phyloP scores from a whole-genome alignment of 1,284 basidiomycete species.

The Ganoderma lingzhi region DNA sequence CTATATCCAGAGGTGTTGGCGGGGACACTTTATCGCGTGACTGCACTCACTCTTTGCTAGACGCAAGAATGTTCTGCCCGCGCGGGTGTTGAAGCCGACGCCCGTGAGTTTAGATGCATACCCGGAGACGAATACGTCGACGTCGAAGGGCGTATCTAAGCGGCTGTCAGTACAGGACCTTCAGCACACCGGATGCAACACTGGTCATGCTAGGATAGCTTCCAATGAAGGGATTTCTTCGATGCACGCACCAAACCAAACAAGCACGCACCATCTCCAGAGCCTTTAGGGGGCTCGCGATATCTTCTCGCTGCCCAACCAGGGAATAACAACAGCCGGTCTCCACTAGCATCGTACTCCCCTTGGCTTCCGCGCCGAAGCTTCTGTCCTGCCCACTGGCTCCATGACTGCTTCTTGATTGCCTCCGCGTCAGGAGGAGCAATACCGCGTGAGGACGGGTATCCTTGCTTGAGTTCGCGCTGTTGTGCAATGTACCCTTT shows the following conservation, averaged over 20 bases:
- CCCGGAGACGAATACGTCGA: constrained; percentile 80
- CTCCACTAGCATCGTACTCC: constrained; percentile 35
- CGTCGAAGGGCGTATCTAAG: constrained; percentile 60
- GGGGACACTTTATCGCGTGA: background rate
- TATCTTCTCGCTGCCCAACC: constrained; percentile 51
- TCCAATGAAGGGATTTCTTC: background rate
- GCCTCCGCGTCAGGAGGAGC: constrained; percentile 26
- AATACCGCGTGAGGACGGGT: constrained; percentile 31
- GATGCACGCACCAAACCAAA: background rate
- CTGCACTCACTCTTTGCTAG: constrained; percentile 73
- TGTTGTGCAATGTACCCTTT: constrained; percentile 50
- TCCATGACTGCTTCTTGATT: constrained; percentile 46
- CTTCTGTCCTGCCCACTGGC: constrained; percentile 59
- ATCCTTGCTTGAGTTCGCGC: constrained; percentile 44
- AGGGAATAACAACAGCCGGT: constrained; percentile 48
- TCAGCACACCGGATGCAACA: background rate
- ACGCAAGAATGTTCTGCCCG: constrained; percentile 78
- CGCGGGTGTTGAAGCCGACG: constrained; percentile 70
- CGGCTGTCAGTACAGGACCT: background rate
- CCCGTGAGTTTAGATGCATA: constrained; percentile 72
- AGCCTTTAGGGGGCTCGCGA: constrained; percentile 27
- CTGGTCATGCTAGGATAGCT: background rate
- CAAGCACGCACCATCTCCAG: constrained; percentile 30
- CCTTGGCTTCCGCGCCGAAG: constrained; percentile 40
- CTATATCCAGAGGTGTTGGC: constrained; percentile 43